phyloP scores from a whole-genome alignment of 2,329 filamentous ascomycete genomes.

The Sarocladium strictum region DNA sequence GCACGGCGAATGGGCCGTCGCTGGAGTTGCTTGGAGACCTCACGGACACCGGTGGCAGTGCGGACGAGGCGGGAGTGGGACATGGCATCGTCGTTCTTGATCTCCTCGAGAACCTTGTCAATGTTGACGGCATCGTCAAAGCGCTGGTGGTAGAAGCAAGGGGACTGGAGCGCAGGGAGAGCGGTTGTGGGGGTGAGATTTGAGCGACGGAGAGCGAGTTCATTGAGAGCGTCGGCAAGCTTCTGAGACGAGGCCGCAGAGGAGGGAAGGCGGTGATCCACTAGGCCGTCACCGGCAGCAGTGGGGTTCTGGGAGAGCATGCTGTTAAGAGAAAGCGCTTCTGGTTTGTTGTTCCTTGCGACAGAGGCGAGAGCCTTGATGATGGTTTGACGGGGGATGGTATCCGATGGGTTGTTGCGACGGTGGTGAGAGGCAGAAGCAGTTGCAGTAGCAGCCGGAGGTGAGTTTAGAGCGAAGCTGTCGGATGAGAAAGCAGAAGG shows the following conservation, averaged over 20 bases:
- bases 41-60: constrained; percentile 88
- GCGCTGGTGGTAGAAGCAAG: constrained; percentile 95
- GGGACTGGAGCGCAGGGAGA: constrained; percentile 70
- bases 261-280: constrained; percentile 15
- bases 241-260: constrained; percentile 50
- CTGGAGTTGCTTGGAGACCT: constrained; percentile 93
- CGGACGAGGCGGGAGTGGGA: constrained; percentile 92
- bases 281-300: not conserved
- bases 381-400: constrained; percentile 70
- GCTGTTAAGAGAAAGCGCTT: constrained; percentile 55
- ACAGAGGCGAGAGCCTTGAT: constrained; percentile 74
- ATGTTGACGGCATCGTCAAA: constrained; percentile 97
- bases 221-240: constrained; percentile 55
- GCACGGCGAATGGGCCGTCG: constrained; percentile 86
- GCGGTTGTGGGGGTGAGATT: constrained; percentile 28
- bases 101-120: constrained; percentile 90
- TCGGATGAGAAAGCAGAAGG: constrained; percentile 8
- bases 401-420: constrained; percentile 51
- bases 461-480: constrained; percentile 9
- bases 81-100: constrained; percentile 80
- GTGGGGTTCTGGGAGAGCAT: constrained; percentile 45
- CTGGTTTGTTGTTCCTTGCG: constrained; percentile 53
- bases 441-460: constrained; percentile 1
- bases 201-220: constrained; percentile 31
- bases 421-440: constrained; percentile 23